phyloP scores from a whole-genome alignment of 2,329 filamentous ascomycete species.

The Apiospora phragmitis region DNA sequence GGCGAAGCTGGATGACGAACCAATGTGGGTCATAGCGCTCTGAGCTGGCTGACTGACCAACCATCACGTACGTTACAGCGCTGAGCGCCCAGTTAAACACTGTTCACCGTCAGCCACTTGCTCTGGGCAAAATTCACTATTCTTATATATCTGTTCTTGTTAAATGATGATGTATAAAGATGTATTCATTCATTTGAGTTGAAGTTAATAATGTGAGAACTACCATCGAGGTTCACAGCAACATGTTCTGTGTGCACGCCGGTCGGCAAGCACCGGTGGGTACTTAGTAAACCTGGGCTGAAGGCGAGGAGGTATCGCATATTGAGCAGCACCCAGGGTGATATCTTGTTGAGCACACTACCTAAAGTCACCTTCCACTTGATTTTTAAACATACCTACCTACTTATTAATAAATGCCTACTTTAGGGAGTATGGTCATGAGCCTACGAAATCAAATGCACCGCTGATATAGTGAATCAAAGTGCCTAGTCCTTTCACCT shows the following conservation, averaged over 20 bases:
- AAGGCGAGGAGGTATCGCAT: not conserved
- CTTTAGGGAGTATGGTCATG: not conserved
- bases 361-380: not conserved
- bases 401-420: no score
- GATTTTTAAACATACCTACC: no score
- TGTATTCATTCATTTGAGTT: no score
- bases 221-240: no score
- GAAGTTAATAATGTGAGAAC: no score
- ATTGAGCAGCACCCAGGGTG: not conserved
- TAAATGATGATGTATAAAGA: no score
- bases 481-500: no score
- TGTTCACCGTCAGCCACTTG: not conserved
- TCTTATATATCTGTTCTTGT: not conserved
- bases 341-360: not conserved
- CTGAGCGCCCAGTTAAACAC: not conserved
- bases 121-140: not conserved
- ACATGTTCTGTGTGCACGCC: not conserved
- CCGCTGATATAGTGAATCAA: not conserved
- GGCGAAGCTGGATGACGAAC: slow-evolving; percentile 4
- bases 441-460: not conserved
- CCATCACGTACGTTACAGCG: slow-evolving; percentile 3
- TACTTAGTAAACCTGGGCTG: not conserved
- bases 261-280: not conserved
- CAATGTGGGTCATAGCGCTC: not conserved
- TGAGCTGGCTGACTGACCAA: not conserved